These are phyloP conservation scores for Lichenothelia convexa DNA, from an alignment of 495 filamentous ascomycete genomes.

Conservation along the genomic window DNA sequence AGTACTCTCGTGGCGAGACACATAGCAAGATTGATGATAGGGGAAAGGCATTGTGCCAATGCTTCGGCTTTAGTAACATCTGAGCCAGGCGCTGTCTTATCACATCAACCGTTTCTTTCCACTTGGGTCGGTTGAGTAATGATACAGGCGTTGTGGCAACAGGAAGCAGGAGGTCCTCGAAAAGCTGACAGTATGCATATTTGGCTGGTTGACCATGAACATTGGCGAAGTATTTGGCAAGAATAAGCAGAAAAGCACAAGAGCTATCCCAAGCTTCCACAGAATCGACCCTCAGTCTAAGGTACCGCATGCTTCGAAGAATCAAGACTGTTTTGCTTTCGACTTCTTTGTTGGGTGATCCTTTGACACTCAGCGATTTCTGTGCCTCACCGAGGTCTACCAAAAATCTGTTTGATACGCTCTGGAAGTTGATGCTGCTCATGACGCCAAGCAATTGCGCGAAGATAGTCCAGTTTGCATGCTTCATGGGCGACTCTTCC, in stretches of 20 bases:
- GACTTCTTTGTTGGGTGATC: slow-evolving; percentile 32
- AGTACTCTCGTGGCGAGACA: slow-evolving; percentile 66
- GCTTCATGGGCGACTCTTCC: slow-evolving; percentile 54
- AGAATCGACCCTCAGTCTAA: slow-evolving; percentile 50
- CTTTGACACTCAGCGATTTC: slow-evolving; percentile 49
- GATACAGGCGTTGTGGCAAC: slow-evolving; percentile 59
- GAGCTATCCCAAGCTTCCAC: slow-evolving; percentile 67
- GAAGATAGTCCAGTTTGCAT: slow-evolving; percentile 91
- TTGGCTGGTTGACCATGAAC: slow-evolving; percentile 79
- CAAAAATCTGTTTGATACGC: slow-evolving; percentile 65
- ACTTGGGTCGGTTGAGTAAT: slow-evolving; percentile 60
- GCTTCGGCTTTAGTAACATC: slow-evolving; percentile 75
- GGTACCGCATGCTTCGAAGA: slow-evolving; percentile 75
- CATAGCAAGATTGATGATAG: slow-evolving; percentile 71
- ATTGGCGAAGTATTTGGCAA: slow-evolving; percentile 64
- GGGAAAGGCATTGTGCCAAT: slow-evolving; percentile 78
- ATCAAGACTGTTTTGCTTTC: slow-evolving; percentile 71
- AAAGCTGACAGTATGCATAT: slow-evolving; percentile 78
- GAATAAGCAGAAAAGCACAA: slow-evolving; percentile 66
- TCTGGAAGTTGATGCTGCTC: slow-evolving; percentile 77
- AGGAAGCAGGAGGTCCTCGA: slow-evolving; percentile 74
- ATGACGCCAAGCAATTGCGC: slow-evolving; percentile 82
- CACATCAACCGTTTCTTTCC: slow-evolving; percentile 64
- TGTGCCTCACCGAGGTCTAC: slow-evolving; percentile 59
- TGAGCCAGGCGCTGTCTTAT: slow-evolving; percentile 57